Conservation (phyloP, 257 asterid species). For the Schizonepeta tenuifolia region DNA sequence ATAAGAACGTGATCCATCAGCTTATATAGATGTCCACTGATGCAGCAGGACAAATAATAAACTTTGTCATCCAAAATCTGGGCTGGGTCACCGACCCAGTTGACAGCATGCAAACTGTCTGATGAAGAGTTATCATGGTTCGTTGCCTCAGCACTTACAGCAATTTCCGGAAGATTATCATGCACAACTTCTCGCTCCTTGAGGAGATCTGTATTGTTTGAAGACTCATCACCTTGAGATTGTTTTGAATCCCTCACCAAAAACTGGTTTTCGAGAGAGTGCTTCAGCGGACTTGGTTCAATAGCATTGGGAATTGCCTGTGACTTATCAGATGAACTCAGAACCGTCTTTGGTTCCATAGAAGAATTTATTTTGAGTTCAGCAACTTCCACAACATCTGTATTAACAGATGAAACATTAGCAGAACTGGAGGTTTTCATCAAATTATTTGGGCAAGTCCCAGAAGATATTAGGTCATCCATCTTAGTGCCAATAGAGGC, state of each 20-base stretch:
- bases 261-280: conserved; percentile 42
- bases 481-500: conserved; percentile 40
- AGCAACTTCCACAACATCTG: conserved; percentile 41
- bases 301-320: conserved; percentile 33
- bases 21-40: conserved; percentile 66
- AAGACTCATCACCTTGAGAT: conserved; percentile 40
- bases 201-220: conserved; percentile 35
- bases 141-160: conserved; percentile 39
- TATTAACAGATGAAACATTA: conserved; percentile 43
- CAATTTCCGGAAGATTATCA: conserved; percentile 49
- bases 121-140: conserved; percentile 45
- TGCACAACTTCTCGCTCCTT: conserved; percentile 43
- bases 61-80: conserved; percentile 62
- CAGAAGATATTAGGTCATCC: conserved; percentile 48
- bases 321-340: conserved; percentile 39
- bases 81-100: conserved; percentile 72
- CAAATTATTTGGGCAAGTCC: conserved; percentile 41
- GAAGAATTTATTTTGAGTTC: conserved; percentile 44
- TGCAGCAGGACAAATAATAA: conserved; percentile 66
- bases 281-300: conserved; percentile 41
- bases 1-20: conserved; percentile 66
- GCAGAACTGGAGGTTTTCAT: conserved; percentile 39
- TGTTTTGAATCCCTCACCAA: conserved; percentile 36
- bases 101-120: conserved; percentile 50
- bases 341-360: conserved; percentile 33